phyloP scores from a whole-genome alignment of 148 eudicot species.

The Fagopyrum tataricum region DNA sequence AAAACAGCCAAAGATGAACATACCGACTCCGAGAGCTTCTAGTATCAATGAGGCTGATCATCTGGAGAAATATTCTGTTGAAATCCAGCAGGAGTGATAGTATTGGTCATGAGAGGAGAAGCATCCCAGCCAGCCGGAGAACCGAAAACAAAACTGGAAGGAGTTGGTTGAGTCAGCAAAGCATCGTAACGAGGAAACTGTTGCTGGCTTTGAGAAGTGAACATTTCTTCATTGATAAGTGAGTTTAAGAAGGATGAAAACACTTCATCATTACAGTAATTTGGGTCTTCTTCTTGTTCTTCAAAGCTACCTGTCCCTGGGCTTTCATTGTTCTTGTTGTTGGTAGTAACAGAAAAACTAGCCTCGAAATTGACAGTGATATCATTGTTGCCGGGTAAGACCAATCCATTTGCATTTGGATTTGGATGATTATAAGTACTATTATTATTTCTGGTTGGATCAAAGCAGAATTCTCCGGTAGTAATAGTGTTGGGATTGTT shows the following conservation, averaged over 20 bases:
- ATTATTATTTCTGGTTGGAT: not conserved
- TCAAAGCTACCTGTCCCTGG: constrained; percentile 13
- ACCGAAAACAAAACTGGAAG: constrained; percentile 12
- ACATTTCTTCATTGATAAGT: constrained; percentile 19
- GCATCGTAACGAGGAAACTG: constrained; percentile 19
- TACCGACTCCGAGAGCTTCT: not conserved
- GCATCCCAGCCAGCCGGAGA: constrained; percentile 26
- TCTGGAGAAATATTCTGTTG: constrained; percentile 11
- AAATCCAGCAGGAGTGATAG: not conserved
- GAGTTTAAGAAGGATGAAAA: constrained; percentile 23
- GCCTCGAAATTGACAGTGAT: not conserved
- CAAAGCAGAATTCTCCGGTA: not conserved
- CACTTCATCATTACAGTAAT: constrained; percentile 16
- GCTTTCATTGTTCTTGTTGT: constrained; percentile 14
- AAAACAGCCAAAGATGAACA: not conserved
- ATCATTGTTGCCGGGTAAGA: not conserved
- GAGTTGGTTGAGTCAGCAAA: constrained; percentile 9
- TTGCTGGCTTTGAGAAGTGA: constrained; percentile 9
- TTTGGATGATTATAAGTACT: not conserved
- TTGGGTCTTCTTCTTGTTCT: constrained; percentile 10
- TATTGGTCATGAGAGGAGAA: constrained; percentile 20
- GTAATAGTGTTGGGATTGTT: not conserved
- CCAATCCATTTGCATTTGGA: not conserved
- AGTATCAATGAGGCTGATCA: constrained; percentile 6
- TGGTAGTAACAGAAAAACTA: not conserved